A percentile compares a stretch with the other conserved stretches of the same genome.
Conservation (phyloP, 2,329 filamentous ascomycete genomes). For the Pezicula radicicola region DNA sequence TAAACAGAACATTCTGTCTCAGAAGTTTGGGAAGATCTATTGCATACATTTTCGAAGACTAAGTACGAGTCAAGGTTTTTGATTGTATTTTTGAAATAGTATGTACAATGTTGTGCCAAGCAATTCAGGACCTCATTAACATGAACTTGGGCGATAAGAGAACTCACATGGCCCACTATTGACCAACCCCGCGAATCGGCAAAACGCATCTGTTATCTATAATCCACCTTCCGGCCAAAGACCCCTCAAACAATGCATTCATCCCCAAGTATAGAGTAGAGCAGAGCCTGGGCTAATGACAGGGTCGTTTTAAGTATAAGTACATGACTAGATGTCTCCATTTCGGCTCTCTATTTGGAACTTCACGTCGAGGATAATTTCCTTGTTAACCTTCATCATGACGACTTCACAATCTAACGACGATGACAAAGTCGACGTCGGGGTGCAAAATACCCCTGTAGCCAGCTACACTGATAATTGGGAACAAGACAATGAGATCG, state of each 20-base stretch:
- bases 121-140: too few relatives aligned
- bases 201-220: neutral
- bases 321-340: neutral
- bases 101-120: too few relatives aligned
- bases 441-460: neutral
- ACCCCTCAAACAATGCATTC: neutral
- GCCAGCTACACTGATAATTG: neutral
- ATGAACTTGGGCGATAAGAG: too few relatives aligned
- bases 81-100: too few relatives aligned
- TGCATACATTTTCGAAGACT: too few relatives aligned
- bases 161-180: neutral
- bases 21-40: too few relatives aligned
- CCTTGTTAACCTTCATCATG: neutral
- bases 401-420: neutral
- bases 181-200: neutral
- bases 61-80: too few relatives aligned
- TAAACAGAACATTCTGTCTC: too few relatives aligned
- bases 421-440: neutral
- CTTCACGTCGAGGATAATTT: neutral
- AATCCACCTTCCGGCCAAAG: neutral
- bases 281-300: neutral
- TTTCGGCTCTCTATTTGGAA: neutral
- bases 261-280: neutral
- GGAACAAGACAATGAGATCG: slow-evolving; percentile 1
- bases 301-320: neutral